phyloP scores from a whole-genome alignment of 1,284 basidiomycete species.

The Anthracocystis walkeri region DNA sequence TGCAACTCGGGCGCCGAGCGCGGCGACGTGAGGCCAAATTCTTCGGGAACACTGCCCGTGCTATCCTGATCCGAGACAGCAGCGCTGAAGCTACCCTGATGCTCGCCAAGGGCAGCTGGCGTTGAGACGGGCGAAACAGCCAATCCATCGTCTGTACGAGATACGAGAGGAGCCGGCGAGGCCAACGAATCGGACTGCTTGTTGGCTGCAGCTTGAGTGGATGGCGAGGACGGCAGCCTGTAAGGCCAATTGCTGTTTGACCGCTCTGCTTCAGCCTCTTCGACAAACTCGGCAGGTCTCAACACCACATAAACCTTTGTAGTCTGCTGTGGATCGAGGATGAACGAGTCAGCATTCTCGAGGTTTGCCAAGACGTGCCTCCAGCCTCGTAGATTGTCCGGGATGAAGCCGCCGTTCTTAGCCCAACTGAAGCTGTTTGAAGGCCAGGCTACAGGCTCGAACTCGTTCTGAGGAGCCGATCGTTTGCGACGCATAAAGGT shows the following conservation, averaged over 20 bases:
- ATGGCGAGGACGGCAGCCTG: conserved; percentile 25
- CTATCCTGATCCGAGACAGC: conserved; percentile 39
- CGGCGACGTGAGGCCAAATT: conserved; percentile 41
- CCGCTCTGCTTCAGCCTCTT: conserved; percentile 38
- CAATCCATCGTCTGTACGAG: conserved; percentile 13
- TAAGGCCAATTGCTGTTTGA: conserved; percentile 23
- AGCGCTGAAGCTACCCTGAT: conserved; percentile 30
- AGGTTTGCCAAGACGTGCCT: conserved; percentile 64
- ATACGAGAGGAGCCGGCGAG: conserved; percentile 4
- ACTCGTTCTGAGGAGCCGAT: conserved; percentile 41
- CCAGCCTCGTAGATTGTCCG: conserved; percentile 59
- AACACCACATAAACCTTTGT: conserved; percentile 60
- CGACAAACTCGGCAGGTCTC: conserved; percentile 49
- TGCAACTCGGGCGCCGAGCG: conserved; percentile 46
- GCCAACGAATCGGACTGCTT: conserved; percentile 16
- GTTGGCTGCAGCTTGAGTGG: conserved; percentile 12
- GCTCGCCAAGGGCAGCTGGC: conserved; percentile 41
- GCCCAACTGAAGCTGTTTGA: conserved; percentile 64
- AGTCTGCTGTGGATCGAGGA: conserved; percentile 51
- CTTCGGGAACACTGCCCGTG: conserved; percentile 20
- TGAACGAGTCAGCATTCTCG: conserved; percentile 55
- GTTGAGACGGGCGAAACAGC: conserved; percentile 40
- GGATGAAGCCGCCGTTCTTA: conserved; percentile 56
- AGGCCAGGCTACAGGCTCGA: conserved; percentile 51
- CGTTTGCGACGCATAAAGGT: conserved; percentile 59